Conservation (phyloP, 2,329 filamentous ascomycete species). For the Colletotrichum tamarilloi region DNA sequence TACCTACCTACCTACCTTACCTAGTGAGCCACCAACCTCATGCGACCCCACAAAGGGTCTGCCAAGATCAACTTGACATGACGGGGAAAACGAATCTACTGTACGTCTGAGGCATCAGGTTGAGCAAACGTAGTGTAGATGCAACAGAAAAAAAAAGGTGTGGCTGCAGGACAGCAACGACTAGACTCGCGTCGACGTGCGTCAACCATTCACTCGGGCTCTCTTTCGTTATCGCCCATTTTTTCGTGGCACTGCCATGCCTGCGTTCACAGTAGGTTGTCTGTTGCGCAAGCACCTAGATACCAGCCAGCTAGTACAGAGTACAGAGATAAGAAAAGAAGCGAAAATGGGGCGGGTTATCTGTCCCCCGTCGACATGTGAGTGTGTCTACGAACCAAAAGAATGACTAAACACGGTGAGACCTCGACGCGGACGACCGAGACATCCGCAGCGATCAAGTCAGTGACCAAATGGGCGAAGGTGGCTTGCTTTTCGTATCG, state of each 20-base stretch:
- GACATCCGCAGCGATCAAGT: neutral
- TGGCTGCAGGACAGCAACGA: constrained; percentile 22
- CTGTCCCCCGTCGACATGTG: neutral
- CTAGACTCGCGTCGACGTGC: neutral
- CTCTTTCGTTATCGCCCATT: neutral
- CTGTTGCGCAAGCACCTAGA: no score
- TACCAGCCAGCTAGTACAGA: no score
- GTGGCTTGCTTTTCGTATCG: neutral
- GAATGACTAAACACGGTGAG: neutral
- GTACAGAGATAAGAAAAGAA: no score
- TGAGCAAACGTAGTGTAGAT: neutral
- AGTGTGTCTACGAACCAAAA: neutral
- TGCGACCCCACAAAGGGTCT: neutral
- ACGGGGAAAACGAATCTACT: neutral
- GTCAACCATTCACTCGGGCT: neutral
- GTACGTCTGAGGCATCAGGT: neutral
- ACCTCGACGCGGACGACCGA: neutral
- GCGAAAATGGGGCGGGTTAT: no score
- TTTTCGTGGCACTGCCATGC: no score
- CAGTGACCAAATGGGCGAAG: neutral
- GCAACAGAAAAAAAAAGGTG: constrained; percentile 7
- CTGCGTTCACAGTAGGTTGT: no score
- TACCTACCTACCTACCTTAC: no score
- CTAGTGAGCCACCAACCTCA: neutral
- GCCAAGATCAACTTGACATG: neutral